Conservation (phyloP, 331 rosid genomes). For the Quercus phellos region DNA sequence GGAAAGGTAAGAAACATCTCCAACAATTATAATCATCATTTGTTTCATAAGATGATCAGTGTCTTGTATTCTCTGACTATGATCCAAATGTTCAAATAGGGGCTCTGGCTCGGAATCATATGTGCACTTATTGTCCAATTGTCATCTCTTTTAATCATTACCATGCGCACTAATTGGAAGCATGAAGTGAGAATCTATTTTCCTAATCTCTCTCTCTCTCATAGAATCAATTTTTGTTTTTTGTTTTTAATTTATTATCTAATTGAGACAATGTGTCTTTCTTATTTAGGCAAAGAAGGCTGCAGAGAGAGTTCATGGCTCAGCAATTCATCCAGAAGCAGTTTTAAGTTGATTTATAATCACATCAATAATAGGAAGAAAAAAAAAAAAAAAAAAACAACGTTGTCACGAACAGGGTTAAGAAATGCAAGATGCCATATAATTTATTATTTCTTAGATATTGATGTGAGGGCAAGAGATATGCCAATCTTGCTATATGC, state of each 20-base stretch:
- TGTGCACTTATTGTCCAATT: slow-evolving; percentile 62
- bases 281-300: slow-evolving; percentile 25
- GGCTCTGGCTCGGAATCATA: slow-evolving; percentile 67
- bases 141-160: slow-evolving; percentile 32
- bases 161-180: slow-evolving; percentile 61
- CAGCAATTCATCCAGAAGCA: slow-evolving; percentile 1
- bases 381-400: too few species aligned
- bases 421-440: too few species aligned
- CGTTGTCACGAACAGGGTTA: too few species aligned
- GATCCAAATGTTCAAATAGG: slow-evolving; percentile 25
- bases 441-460: too few species aligned
- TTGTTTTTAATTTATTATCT: neutral
- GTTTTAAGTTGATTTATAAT: neutral
- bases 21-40: neutral
- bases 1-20: slow-evolving; percentile 44
- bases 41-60: neutral
- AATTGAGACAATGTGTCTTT: neutral
- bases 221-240: neutral
- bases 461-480: too few species aligned
- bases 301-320: slow-evolving; percentile 14
- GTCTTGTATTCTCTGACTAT: neutral
- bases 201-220: neutral
- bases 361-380: too few species aligned
- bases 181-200: slow-evolving; percentile 36
- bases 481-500: too few species aligned